These are phyloP conservation scores for Pelargonium exstipulatum DNA, from an alignment of 441 rosid species.

Conservation along the genomic window DNA sequence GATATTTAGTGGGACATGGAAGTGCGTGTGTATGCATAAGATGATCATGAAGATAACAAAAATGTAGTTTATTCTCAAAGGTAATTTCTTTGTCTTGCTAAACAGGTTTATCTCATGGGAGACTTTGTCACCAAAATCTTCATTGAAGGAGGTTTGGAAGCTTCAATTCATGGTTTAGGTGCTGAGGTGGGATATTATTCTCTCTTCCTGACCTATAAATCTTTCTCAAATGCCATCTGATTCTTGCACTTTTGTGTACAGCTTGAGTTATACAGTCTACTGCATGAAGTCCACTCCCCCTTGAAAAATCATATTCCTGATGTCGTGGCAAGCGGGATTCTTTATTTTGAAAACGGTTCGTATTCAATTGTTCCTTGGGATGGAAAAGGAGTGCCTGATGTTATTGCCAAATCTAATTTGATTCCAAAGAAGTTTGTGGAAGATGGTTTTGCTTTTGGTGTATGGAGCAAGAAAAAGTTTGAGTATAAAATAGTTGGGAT, in stretches of 20 bases:
- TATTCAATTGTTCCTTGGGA: constrained; percentile 68
- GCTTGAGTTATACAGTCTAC: constrained; percentile 74
- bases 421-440: constrained; percentile 33
- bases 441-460: constrained; percentile 61
- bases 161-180: constrained; percentile 74
- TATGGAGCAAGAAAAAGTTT: constrained; percentile 69
- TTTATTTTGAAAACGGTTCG: constrained; percentile 62
- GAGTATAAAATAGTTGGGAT: constrained; percentile 53
- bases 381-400: constrained; percentile 74
- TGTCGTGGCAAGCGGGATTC: constrained; percentile 71
- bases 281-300: constrained; percentile 47
- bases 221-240: constrained; percentile 17
- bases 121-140: constrained; percentile 72
- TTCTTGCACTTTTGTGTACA: constrained; percentile 34
- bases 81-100: constrained; percentile 22
- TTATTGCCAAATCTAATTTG: constrained; percentile 44
- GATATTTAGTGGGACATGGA: neutral
- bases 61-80: constrained; percentile 7
- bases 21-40: neutral
- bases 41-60: neutral
- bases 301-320: constrained; percentile 66
- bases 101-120: constrained; percentile 76
- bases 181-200: constrained; percentile 54
- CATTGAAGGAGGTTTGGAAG: constrained; percentile 83
- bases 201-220: constrained; percentile 9